Percentiles rank a stretch among this genome's conserved stretches.
These are phyloP conservation scores for Protostelium mycophagum DNA, from an alignment of 78 protist genomes.

Conservation along the genomic window DNA sequence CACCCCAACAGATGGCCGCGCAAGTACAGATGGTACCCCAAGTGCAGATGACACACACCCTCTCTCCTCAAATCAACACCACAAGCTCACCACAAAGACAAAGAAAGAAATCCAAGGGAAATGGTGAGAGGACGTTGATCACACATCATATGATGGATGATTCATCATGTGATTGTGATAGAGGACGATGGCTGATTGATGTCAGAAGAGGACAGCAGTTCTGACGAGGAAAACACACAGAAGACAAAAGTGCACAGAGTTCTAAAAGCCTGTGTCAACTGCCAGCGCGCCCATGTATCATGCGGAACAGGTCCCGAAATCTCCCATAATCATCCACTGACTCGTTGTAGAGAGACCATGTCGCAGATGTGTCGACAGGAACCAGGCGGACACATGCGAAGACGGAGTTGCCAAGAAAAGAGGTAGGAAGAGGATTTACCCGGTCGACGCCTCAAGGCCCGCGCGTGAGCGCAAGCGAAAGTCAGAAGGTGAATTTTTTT, in stretches of 20 bases:
- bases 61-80: no score
- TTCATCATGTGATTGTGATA: no score
- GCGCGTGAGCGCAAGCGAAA: not conserved
- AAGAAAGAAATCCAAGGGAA: no score
- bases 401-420: not conserved
- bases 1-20: no score
- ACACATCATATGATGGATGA: no score
- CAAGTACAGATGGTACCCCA: no score
- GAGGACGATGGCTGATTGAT: no score
- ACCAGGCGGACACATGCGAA: not conserved
- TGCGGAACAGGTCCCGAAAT: not conserved
- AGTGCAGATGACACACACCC: no score
- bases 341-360: not conserved
- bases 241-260: not conserved
- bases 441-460: not conserved
- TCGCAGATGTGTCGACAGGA: not conserved
- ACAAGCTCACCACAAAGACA: no score
- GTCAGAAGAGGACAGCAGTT: not conserved
- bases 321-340: not conserved
- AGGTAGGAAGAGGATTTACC: not conserved
- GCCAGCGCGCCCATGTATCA: not conserved
- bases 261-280: not conserved
- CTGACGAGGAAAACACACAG: not conserved
- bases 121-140: no score
- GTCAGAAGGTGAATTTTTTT: not conserved